Percentiles rank a stretch among this genome's conserved stretches.
These are phyloP conservation scores for Xylariales sp. DNA, from an alignment of 2,329 filamentous ascomycete genomes.

Conservation along the genomic window DNA sequence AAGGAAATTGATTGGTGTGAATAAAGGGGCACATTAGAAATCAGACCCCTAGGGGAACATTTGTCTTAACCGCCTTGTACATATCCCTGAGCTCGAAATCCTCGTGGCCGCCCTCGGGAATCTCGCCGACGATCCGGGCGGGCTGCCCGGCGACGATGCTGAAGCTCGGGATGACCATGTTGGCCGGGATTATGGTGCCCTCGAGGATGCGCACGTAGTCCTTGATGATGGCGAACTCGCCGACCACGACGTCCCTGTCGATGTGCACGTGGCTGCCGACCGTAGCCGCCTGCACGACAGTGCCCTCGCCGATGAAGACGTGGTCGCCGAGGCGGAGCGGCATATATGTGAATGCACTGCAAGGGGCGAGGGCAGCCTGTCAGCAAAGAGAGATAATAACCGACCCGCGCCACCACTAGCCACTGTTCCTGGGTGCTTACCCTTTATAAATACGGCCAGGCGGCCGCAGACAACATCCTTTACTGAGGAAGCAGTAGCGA, in stretches of 20 bases:
- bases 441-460: constrained; percentile 81
- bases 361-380: constrained; percentile 3
- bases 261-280: constrained; percentile 86
- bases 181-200: constrained; percentile 74
- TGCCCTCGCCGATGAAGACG: constrained; percentile 76
- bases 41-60: constrained; percentile 21
- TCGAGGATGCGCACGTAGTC: constrained; percentile 89
- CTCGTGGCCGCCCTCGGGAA: constrained; percentile 66
- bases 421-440: too few species aligned
- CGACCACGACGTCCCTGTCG: constrained; percentile 70
- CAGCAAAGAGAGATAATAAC: neutral
- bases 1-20: too few species aligned
- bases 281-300: constrained; percentile 76
- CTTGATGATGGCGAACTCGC: constrained; percentile 87
- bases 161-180: constrained; percentile 91
- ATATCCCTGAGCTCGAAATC: constrained; percentile 60
- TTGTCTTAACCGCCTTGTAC: constrained; percentile 62
- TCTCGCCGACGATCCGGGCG: constrained; percentile 74
- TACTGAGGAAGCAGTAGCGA: constrained; percentile 83
- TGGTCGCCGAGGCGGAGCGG: constrained; percentile 92
- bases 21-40: too few species aligned
- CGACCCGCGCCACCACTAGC: constrained; percentile 11
- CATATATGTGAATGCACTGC: constrained; percentile 67
- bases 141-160: constrained; percentile 84
- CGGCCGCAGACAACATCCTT: constrained; percentile 73